Base-by-base conservation (phyloP, 2,329 filamentous ascomycete genomes). In the Penicillium sp. region DNA sequence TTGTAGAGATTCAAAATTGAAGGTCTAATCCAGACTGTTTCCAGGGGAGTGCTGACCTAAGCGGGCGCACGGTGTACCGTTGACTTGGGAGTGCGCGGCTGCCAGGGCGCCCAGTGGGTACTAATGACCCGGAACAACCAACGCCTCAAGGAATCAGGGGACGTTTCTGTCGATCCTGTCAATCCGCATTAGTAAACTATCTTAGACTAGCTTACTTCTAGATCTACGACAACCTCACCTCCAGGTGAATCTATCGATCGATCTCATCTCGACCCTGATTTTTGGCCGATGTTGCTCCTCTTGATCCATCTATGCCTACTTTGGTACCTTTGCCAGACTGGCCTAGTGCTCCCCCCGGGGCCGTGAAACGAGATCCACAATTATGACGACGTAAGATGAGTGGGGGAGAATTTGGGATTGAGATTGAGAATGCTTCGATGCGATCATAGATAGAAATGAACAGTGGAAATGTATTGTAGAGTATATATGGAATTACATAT, bases 341-440 rank as follows among this genome's bases (percentile, higher is more conserved):
- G 21, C 21, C 48, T n/a, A 39, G 33, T n/a, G 21, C 5, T 23
- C 35, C 42, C 26, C 35, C 44, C 27, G 44, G 50, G 56, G 55
- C 46, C 48, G 52, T 55, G 44, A 59, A 53, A 59, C 42, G 33
- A 60, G 58, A 50, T 58, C 58, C 54, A 60, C 58, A 53, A 33
- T 54, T 57, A 57, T 60, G 58, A 60, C 58, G 58, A 57, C 51
- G 58, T 29, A 26, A 23, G 7, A 50, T 37, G 33, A 23, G 46
- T 45, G 33, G 35, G 35, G 19, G n/a, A 11, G 11, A 26, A 19
- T 14, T 19, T 39, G n/a, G 9, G n/a, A 39, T 11, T 4, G 4
- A 39, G 16, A 39, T 10, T 37, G 16, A 3, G n/a, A 39, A 39
- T 39, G 35, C 35, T 19, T 39, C 35, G 10, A 39, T 9, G 9